phyloP scores from a whole-genome alignment of 495 filamentous ascomycete genomes.

The Emericellopsis terricola region DNA sequence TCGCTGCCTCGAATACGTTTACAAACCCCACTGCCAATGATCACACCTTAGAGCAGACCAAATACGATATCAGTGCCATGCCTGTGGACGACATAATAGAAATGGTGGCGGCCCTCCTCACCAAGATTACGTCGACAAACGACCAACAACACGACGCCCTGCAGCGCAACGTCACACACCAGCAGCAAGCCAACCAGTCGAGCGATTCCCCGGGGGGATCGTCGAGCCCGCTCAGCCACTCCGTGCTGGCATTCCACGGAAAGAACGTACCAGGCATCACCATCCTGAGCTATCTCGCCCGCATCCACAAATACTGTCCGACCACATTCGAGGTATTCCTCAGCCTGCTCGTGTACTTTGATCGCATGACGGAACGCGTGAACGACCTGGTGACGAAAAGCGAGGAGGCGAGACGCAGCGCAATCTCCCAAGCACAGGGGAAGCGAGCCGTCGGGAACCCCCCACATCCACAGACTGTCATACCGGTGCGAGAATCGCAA shows the following conservation, averaged over 20 bases:
- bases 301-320: constrained; percentile 97
- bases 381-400: constrained; percentile 41
- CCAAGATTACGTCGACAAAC: constrained; percentile 96
- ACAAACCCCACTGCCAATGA: constrained; percentile 25
- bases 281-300: constrained; percentile 85
- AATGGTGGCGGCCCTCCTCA: constrained; percentile 96
- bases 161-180: constrained; percentile 27
- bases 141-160: constrained; percentile 72
- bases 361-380: constrained; percentile 94
- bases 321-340: constrained; percentile 98
- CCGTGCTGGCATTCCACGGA: constrained; percentile 95
- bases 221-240: constrained; percentile 64
- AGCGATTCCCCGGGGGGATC: constrained; percentile 36
- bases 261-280: constrained; percentile 98
- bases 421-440: constrained; percentile 7
- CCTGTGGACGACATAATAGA: constrained; percentile 96
- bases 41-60: constrained; percentile 30
- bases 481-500: constrained; percentile 10
- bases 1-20: constrained; percentile 26
- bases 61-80: constrained; percentile 97
- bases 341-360: constrained; percentile 90
- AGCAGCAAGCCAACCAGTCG: constrained; percentile 23
- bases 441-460: not conserved
- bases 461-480: constrained; percentile 1
- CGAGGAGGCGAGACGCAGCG: constrained; percentile 15